phyloP scores from a whole-genome alignment of 2,329 filamentous ascomycete species.

The Ophiocordyceps polyrhachis-furcata region DNA sequence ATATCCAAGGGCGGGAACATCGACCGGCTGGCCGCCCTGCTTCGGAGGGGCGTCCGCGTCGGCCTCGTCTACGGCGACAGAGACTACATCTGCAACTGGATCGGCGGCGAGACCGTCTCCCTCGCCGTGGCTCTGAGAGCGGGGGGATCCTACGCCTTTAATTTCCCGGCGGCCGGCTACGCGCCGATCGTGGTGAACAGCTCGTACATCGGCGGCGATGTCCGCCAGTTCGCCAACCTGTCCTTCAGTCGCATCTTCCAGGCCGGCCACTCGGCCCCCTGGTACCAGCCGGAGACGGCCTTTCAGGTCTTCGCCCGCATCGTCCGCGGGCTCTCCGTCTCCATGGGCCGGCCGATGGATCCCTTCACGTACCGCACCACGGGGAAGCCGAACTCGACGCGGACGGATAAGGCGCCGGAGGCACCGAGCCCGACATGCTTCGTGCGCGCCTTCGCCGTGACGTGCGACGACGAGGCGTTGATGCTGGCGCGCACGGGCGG shows the following conservation, averaged over 20 bases:
- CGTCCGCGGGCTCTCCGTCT: conserved; percentile 33
- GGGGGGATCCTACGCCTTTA: conserved; percentile 24
- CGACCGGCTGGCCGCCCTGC: conserved; percentile 37
- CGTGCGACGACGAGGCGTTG: conserved; percentile 32
- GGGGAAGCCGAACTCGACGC: conserved; percentile 37
- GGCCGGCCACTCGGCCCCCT: conserved; percentile 43
- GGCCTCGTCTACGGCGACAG: conserved; percentile 52
- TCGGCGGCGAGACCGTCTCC: conserved; percentile 59
- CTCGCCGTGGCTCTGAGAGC: conserved; percentile 36
- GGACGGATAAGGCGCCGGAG: conserved; percentile 31
- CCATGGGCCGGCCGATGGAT: conserved; percentile 33
- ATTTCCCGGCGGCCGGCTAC: conserved; percentile 52
- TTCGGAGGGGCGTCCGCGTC: conserved; percentile 45
- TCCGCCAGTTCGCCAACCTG: conserved; percentile 60
- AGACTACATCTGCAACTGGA: conserved; percentile 47
- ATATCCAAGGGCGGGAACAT: conserved; percentile 45
- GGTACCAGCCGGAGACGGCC: conserved; percentile 40
- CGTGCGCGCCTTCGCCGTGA: conserved; percentile 28
- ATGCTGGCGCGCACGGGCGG: conserved; percentile 20
- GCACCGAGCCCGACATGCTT: conserved; percentile 38
- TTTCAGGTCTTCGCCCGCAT: conserved; percentile 43
- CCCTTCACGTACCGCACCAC: conserved; percentile 33
- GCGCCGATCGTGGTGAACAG: conserved; percentile 50
- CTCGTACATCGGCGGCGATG: conserved; percentile 50
- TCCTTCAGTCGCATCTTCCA: conserved; percentile 50